These are phyloP conservation scores for Lizonia empirigonia DNA, from an alignment of 2,329 filamentous ascomycete species.

Conservation along the genomic window DNA sequence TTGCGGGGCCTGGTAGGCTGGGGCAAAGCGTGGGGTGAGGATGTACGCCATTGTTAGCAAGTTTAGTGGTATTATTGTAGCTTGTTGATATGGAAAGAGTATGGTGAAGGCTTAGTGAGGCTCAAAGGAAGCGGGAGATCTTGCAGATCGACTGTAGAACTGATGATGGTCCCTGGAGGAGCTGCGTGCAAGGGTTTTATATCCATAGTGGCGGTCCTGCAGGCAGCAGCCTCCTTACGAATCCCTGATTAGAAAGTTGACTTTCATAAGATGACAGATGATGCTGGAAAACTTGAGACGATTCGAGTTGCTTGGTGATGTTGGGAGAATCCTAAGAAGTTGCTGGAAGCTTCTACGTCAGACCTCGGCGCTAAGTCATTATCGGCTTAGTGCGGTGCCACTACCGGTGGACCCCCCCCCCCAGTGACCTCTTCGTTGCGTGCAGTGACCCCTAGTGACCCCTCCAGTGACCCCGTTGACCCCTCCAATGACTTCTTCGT, in stretches of 20 bases:
- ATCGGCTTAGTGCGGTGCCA: neutral
- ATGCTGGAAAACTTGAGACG: conserved; percentile 34
- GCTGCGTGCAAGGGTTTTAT: conserved; percentile 35
- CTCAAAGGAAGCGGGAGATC: conserved; percentile 26
- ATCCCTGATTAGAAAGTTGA: conserved; percentile 33
- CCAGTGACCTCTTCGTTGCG: no score
- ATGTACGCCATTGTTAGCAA: conserved; percentile 41
- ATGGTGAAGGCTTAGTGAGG: conserved; percentile 18
- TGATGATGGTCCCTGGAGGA: conserved; percentile 33
- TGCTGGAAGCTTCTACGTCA: conserved; percentile 27
- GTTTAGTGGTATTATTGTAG: conserved; percentile 2
- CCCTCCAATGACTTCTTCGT: no score
- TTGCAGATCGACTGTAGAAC: conserved; percentile 29
- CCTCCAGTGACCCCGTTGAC: no score
- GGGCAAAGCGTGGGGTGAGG: conserved; percentile 41
- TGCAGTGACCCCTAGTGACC: no score
- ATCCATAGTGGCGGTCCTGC: conserved; percentile 31
- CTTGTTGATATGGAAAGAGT: conserved; percentile 7
- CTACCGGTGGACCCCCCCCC: no score
- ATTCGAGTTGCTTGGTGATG: conserved; percentile 33
- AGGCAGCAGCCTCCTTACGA: conserved; percentile 38
- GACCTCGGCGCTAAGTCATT: neutral
- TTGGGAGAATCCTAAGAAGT: conserved; percentile 32
- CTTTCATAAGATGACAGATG: conserved; percentile 35
- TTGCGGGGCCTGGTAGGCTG: conserved; percentile 36